Evolutionary conservation across 192 early-diverging fungal genomes (phyloP).

Genomic region (Rhizophagus sp.): DNA sequence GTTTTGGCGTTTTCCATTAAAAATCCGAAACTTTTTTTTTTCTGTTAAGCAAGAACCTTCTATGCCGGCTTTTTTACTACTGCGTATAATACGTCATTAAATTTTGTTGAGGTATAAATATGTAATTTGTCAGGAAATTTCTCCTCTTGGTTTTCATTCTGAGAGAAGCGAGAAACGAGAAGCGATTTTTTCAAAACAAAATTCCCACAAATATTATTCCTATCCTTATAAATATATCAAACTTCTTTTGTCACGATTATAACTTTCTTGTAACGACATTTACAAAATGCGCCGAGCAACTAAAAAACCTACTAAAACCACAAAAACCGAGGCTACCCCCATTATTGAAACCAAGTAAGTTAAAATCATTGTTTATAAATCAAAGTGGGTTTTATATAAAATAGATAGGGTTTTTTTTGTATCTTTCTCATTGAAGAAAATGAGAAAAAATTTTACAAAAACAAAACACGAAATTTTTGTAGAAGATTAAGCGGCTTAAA

Average conservation of each 20-base stretch:
- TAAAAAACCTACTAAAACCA: background rate
- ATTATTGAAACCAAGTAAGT: background rate
- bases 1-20: background rate
- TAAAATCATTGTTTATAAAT: background rate
- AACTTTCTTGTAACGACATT: background rate
- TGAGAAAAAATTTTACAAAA: background rate
- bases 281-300: background rate
- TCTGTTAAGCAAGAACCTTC: too few relatives aligned
- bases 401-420: background rate
- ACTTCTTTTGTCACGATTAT: background rate
- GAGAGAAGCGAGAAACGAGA: background rate
- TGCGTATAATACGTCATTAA: background rate
- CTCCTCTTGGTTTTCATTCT: background rate
- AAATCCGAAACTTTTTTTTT: background rate
- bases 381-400: background rate
- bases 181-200: background rate
- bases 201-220: background rate
- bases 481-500: background rate
- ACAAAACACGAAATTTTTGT: background rate
- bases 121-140: background rate
- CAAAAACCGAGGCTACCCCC: background rate
- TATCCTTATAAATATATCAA: background rate
- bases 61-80: too few relatives aligned
- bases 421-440: background rate
- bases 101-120: background rate